Conservation (phyloP, 2,329 filamentous ascomycete species). For the Neonectria coccinea region DNA sequence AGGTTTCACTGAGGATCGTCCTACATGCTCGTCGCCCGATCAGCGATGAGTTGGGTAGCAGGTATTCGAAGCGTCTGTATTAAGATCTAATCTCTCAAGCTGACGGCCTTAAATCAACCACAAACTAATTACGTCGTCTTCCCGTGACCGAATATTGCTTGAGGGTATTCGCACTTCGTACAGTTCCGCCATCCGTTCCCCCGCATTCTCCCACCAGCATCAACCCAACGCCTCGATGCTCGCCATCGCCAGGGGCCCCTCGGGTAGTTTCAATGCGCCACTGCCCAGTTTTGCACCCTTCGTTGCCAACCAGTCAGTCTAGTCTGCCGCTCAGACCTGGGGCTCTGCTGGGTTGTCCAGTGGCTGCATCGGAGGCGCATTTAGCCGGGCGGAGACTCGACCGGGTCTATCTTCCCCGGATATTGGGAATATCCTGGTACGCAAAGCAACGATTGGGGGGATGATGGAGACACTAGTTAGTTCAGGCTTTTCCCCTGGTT, state of each 20-base stretch:
- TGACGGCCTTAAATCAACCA: not conserved
- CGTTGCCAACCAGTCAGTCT: not conserved
- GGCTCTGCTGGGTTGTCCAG: not conserved
- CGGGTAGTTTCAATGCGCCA: not conserved
- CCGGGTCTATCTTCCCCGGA: not conserved
- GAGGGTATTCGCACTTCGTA: not conserved
- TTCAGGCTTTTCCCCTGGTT: no score
- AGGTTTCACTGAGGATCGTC: not conserved
- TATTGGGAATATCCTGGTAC: not conserved
- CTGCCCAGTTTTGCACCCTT: not conserved
- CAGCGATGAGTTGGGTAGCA: not conserved
- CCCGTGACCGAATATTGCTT: not conserved
- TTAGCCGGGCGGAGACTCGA: constrained; percentile 17
- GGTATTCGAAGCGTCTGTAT: not conserved
- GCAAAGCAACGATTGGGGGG: constrained; percentile 17
- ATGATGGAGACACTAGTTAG: not conserved
- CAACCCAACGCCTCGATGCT: constrained; percentile 3
- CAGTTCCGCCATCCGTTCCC: not conserved
- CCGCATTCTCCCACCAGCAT: constrained; percentile 1
- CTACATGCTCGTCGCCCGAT: not conserved
- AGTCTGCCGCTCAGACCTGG: not conserved
- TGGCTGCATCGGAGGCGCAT: constrained; percentile 5
- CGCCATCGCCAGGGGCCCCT: not conserved
- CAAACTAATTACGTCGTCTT: not conserved
- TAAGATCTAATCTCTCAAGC: not conserved